phyloP scores from a whole-genome alignment of 192 early-diverging fungal genomes.

The Coemansia umbellata region DNA sequence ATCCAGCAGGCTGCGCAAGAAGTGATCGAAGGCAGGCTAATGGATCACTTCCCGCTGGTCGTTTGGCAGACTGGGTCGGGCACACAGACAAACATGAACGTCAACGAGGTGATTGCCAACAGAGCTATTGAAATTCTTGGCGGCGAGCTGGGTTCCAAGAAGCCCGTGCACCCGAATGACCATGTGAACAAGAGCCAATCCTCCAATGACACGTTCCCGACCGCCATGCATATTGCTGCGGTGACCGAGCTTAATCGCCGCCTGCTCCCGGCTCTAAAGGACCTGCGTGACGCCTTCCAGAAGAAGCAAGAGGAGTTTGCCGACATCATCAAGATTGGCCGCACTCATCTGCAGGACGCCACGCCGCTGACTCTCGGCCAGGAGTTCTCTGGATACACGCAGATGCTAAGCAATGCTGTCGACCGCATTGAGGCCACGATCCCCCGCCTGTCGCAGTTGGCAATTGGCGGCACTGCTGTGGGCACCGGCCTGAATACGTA shows the following conservation, averaged over 20 bases:
- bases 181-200: constrained; percentile 99
- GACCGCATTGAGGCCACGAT: constrained; percentile 80
- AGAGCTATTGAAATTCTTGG: constrained; percentile 94
- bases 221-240: constrained; percentile 99
- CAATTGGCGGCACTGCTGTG: constrained; percentile 95
- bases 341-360: constrained; percentile 98
- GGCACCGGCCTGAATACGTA: constrained; percentile 97
- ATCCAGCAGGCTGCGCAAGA: constrained; percentile 89
- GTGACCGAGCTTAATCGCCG: constrained; percentile 77
- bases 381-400: constrained; percentile 98
- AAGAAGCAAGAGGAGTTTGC: constrained; percentile 78
- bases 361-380: constrained; percentile 96
- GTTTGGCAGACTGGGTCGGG: constrained; percentile 99
- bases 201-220: constrained; percentile 99
- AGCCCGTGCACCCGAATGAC: constrained; percentile 98
- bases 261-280: constrained; percentile 82
- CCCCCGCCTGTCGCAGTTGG: constrained; percentile 87
- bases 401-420: constrained; percentile 85
- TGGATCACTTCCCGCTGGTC: constrained; percentile 97
- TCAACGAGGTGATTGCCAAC: constrained; percentile 97
- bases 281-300: constrained; percentile 75
- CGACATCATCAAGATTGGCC: constrained; percentile 97
- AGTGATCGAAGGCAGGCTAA: constrained; percentile 87
- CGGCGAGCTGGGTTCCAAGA: constrained; percentile 86
- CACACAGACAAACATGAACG: constrained; percentile 99